phyloP scores from a whole-genome alignment of 495 filamentous ascomycete species.

The Talaromyces trachyspermus region DNA sequence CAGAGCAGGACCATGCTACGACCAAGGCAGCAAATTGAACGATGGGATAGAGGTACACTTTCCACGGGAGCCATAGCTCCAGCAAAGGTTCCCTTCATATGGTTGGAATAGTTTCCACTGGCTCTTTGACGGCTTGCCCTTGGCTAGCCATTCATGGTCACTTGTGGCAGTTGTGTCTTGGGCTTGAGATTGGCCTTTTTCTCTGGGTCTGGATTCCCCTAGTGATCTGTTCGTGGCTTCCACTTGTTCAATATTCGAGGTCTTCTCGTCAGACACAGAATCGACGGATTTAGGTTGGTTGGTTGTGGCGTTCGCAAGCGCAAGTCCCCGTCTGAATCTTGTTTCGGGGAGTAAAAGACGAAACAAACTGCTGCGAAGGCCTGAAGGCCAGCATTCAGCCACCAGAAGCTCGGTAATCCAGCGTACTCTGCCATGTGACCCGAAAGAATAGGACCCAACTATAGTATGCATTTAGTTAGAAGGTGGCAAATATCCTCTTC shows the following conservation, averaged over 20 bases:
- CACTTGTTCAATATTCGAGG: constrained; percentile 11
- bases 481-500: not conserved
- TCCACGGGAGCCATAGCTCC: constrained; percentile 49
- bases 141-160: constrained; percentile 35
- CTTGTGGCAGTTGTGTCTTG: constrained; percentile 19
- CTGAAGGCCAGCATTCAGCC: constrained; percentile 44
- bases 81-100: constrained; percentile 31
- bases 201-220: not conserved
- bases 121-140: constrained; percentile 41
- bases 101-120: constrained; percentile 46
- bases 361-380: constrained; percentile 38
- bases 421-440: constrained; percentile 48
- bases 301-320: constrained; percentile 37
- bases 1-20: constrained; percentile 52
- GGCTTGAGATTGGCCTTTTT: constrained; percentile 6
- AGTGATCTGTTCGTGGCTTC: constrained; percentile 14
- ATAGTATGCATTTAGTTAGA: not conserved
- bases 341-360: constrained; percentile 55
- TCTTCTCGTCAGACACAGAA: constrained; percentile 3
- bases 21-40: constrained; percentile 54
- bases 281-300: not conserved
- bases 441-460: constrained; percentile 11
- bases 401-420: constrained; percentile 52
- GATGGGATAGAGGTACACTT: constrained; percentile 54
- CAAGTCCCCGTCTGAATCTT: constrained; percentile 40